Evolutionary conservation across 176 grass and related monocot species (phyloP).

Genomic region (Phragmites australis): DNA sequence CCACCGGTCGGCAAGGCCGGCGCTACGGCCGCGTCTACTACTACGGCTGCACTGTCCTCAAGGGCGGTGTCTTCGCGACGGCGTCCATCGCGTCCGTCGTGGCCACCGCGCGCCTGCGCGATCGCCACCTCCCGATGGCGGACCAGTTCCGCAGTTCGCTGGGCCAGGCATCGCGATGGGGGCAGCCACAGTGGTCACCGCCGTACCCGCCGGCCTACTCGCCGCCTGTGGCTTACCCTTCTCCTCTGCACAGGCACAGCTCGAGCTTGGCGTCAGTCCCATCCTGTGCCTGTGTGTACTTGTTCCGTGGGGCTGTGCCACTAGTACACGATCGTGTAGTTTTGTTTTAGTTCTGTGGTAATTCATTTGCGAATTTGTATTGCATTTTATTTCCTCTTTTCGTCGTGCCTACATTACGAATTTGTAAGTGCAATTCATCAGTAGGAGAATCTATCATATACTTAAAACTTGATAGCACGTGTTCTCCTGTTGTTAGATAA

Average conservation of each 20-base stretch:
- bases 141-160: background rate
- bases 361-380: too few species aligned
- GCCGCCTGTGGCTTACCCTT: constrained; percentile 11
- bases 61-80: background rate
- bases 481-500: too few species aligned
- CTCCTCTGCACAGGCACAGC: background rate
- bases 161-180: constrained; percentile 33
- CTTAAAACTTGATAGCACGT: too few species aligned
- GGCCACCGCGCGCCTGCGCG: background rate
- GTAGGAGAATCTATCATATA: too few species aligned
- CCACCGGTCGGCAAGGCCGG: too few species aligned
- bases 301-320: background rate
- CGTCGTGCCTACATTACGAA: background rate
- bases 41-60: constrained; percentile 4
- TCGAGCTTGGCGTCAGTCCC: background rate
- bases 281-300: background rate
- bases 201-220: constrained; percentile 14
- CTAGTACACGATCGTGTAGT: too few species aligned
- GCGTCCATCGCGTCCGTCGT: background rate
- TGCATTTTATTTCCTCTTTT: too few species aligned
- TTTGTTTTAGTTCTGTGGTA: too few species aligned
- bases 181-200: constrained; percentile 22
- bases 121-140: constrained; percentile 21
- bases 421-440: background rate
- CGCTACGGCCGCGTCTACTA: background rate